Conservation (phyloP, 768 basidiomycete genomes). For the Porpolomopsis calyptriformis region DNA sequence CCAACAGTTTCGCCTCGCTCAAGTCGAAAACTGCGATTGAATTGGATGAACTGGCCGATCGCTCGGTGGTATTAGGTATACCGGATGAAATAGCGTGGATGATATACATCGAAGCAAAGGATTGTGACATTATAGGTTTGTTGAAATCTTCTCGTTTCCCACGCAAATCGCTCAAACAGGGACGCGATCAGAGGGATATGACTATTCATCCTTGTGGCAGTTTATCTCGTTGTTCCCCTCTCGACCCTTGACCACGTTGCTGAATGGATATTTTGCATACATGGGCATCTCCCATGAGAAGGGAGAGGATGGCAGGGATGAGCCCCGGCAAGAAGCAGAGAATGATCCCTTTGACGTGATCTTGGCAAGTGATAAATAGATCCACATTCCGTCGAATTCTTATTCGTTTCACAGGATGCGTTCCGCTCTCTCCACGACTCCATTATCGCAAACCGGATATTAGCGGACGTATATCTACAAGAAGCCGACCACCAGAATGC, state of each 20-base stretch:
- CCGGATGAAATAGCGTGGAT: conserved; percentile 80
- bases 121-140: conserved; percentile 59
- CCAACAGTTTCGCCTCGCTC: conserved; percentile 20
- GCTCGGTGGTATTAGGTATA: conserved; percentile 64
- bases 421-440: conserved; percentile 42
- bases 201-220: conserved; percentile 40
- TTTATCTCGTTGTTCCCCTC: conserved; percentile 59
- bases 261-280: conserved; percentile 62
- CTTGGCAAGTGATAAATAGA: conserved; percentile 36
- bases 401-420: conserved; percentile 36
- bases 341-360: conserved; percentile 50
- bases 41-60: conserved; percentile 62
- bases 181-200: conserved; percentile 59
- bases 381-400: conserved; percentile 6
- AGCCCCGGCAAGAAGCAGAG: conserved; percentile 16
- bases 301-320: conserved; percentile 29
- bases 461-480: conserved; percentile 51
- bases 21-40: conserved; percentile 46
- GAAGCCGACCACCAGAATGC: conserved; percentile 69
- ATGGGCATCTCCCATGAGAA: conserved; percentile 32
- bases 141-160: conserved; percentile 8
- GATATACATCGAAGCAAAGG: conserved; percentile 61
- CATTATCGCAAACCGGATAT: conserved; percentile 55
- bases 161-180: background rate
- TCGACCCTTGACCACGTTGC: conserved; percentile 41